Evolutionary conservation across 306 rosid genomes (phyloP).

Genomic region (Medicago truncatula): DNA sequence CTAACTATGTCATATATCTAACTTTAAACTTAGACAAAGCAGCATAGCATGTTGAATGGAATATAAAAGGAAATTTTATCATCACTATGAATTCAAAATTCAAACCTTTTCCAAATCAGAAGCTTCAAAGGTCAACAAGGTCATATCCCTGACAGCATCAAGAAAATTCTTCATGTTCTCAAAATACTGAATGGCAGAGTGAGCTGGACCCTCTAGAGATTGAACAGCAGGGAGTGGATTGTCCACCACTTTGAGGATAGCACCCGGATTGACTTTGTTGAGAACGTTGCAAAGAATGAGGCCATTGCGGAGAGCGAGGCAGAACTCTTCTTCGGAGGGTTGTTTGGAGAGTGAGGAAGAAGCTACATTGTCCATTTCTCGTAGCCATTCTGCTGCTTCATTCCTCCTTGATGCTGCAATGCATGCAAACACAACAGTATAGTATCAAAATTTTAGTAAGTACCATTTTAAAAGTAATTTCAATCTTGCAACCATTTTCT

Average conservation of each 20-base stretch:
- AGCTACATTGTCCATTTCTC: conserved; percentile 89
- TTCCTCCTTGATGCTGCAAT: conserved; percentile 74
- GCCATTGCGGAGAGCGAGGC: conserved; percentile 88
- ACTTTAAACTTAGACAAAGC: not conserved
- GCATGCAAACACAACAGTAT: not conserved
- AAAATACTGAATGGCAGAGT: conserved; percentile 93
- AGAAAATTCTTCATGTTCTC: conserved; percentile 96
- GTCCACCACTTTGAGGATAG: conserved; percentile 92
- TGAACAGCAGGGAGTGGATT: conserved; percentile 66
- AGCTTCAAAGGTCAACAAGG: conserved; percentile 93
- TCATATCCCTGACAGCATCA: conserved; percentile 84
- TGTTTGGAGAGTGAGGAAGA: conserved; percentile 66
- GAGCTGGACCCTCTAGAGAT: conserved; percentile 83
- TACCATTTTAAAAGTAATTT: too few species aligned
- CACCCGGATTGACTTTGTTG: conserved; percentile 94
- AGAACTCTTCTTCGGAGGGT: conserved; percentile 86
- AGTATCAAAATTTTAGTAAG: not conserved
- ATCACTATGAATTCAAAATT: not conserved
- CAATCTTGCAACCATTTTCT: too few species aligned
- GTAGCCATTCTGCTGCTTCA: conserved; percentile 94
- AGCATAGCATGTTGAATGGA: not conserved
- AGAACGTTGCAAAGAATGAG: conserved; percentile 97
- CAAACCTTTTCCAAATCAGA: conserved; percentile 93
- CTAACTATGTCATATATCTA: not conserved
- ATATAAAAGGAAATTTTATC: too few species aligned